Evolutionary conservation across 768 basidiomycete genomes (phyloP), one percentile per base, ranked within the genome.

Genomic region (Pseudohyphozyma bogoriensis): DNA sequence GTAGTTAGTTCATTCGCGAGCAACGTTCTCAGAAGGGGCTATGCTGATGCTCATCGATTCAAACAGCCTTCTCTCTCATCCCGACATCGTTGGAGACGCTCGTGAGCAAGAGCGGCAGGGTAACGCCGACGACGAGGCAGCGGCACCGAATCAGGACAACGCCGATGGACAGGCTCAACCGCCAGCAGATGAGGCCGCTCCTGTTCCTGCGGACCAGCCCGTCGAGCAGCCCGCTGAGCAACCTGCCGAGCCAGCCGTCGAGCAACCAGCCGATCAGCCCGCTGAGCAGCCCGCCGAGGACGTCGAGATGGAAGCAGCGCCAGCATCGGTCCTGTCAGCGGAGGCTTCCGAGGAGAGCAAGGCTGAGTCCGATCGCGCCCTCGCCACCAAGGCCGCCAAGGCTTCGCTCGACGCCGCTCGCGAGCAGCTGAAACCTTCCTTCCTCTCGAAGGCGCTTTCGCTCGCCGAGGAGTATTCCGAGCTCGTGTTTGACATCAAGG

Each of bases 391-490:
- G 33, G 59, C 69, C 28, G 36, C 59, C 49, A 58, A 59, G 56
- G 66, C 55, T 31, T 82, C 84, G 58, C 75, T 96, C 56, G 80
- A 85, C 51, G 78, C 77, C 33, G 77, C 78, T 24, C 79, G 92
- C 22, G 82, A 86, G 56, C 77, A 82, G 32, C 72, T 91, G 37
- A 82, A 83, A 64, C 77, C 78, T 12, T 77, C 77, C 26, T 78
- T 97, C 63, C 81, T 85, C 49, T 77, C 78, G 22, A 83, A 82
- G 47, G 85, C 89, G 0, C 76, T 99, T 57, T 74, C 77, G 15
- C 79, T 99, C 33, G 83, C 93, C 49, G 91, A 95, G 70, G 83
- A 87, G 64, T 85, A 91, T 69, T 83, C 86, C 4, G 84, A 85
- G 11, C 80, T 97, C 56, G 82, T 95, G 44, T 95, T 92, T 70